A percentile compares a stretch with the other conserved stretches of the same genome.
Conservation (phyloP, 208 protist species). For the Tetramitus jugosus region DNA sequence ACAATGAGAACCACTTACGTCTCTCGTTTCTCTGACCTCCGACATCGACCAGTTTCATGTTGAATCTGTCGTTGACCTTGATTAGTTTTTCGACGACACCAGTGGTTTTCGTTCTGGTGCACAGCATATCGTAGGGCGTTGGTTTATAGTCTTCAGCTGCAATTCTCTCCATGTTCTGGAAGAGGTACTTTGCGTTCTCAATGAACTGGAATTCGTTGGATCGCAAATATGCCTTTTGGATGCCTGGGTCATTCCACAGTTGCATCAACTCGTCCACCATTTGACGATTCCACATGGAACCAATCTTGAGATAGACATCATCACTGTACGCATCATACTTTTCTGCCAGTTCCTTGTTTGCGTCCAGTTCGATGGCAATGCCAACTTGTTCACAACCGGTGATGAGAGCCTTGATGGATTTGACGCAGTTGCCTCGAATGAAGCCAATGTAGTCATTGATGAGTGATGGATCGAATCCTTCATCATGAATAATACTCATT, state of each 20-base stretch:
- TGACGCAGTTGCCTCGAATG: constrained; percentile 13
- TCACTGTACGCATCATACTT: too few species aligned
- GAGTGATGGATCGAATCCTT: constrained; percentile 8
- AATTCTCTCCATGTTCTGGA: constrained; percentile 21
- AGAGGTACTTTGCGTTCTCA: background rate
- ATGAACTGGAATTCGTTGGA: constrained; percentile 13
- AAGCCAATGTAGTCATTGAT: background rate
- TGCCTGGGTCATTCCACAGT: constrained; percentile 22
- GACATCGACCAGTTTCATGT: constrained; percentile 43
- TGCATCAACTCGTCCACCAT: constrained; percentile 5
- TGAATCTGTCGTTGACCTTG: constrained; percentile 38
- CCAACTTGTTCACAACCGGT: too few species aligned
- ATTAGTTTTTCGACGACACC: constrained; percentile 68
- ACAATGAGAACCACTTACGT: constrained; percentile 33
- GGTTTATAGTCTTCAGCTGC: constrained; percentile 43
- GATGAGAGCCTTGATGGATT: constrained; percentile 10
- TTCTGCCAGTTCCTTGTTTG: too few species aligned
- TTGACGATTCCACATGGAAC: too few species aligned
- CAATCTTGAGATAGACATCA: too few species aligned
- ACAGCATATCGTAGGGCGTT: constrained; percentile 55
- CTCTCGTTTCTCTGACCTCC: constrained; percentile 31
- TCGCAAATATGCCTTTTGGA: background rate
- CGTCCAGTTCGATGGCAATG: too few species aligned
- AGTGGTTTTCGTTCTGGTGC: constrained; percentile 57
- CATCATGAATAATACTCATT: constrained; percentile 53